phyloP scores from a whole-genome alignment of 306 rosid species.

The Quillaja saponaria region DNA sequence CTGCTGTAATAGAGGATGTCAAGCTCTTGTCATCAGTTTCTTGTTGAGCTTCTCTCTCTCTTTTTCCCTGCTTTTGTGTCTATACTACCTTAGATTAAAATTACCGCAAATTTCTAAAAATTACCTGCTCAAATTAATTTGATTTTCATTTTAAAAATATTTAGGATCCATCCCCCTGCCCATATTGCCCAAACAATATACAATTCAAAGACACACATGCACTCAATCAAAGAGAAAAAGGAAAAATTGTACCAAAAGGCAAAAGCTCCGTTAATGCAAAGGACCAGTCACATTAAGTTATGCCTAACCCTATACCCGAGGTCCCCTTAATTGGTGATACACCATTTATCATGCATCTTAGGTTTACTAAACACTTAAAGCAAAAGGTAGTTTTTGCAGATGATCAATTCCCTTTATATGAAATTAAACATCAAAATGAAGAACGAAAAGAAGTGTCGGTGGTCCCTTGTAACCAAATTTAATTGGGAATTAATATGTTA shows the following conservation, averaged over 20 bases:
- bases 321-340: not conserved
- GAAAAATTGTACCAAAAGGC: not conserved
- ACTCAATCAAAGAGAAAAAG: slow-evolving; percentile 1
- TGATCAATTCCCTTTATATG: slow-evolving; percentile 32
- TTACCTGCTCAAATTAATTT: too few species aligned
- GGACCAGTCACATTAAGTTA: slow-evolving; percentile 3
- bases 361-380: slow-evolving; percentile 17
- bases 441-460: slow-evolving; percentile 33
- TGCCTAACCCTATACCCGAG: slow-evolving; percentile 13
- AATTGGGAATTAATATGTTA: slow-evolving; percentile 44
- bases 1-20: too few species aligned
- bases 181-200: too few species aligned
- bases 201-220: not conserved
- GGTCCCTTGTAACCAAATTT: slow-evolving; percentile 48
- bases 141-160: too few species aligned
- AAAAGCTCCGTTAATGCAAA: slow-evolving; percentile 14
- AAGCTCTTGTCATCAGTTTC: too few species aligned
- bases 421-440: slow-evolving; percentile 27
- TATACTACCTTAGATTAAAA: too few species aligned
- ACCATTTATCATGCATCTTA: slow-evolving; percentile 14
- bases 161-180: too few species aligned
- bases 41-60: too few species aligned
- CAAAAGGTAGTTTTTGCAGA: slow-evolving; percentile 22
- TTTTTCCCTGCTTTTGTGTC: too few species aligned
- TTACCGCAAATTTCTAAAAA: too few species aligned